Evolutionary conservation across 1,139 yeast species (phyloP), one percentile per base, ranked within the genome.

Genomic region (Taiozyma sp.): DNA sequence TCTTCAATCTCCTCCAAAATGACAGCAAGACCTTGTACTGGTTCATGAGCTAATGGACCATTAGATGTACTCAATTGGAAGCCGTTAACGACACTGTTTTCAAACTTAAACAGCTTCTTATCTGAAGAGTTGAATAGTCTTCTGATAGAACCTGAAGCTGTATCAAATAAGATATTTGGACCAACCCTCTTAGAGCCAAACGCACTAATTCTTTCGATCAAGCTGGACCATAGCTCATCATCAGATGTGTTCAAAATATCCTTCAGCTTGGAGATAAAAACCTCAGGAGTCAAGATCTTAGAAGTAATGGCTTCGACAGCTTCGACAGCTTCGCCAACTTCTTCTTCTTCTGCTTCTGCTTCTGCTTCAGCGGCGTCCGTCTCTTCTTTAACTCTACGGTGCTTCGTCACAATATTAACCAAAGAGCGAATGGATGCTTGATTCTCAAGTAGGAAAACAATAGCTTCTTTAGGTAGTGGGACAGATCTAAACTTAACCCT

Each of bases 31-130:
- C 98, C 97, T 66, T 91, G 95, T 40, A 90, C 78, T 0, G 92
- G 93, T 65, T 95, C 99, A 5, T 86, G 80, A 1, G 95, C 84
- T 49, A 95, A 73, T 0, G 98, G 98, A 1, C 99, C 99, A 62
- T 84, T 90, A 47, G 79, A 75, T 49, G 83, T 80, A 2, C 97
- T 90, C 48, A 91, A 70, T 64, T 90, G 96, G 68, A 91, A 92
- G 1, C 97, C 99, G 59, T 88, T 86, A 46, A 87, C 65, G 7
- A 93, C 70, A 60, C 85, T 81, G 50, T 84, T 84, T 56, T 84
- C 90, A 64, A 74, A 84, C 48, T 74, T 80, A 57, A 80, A 79
- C 14, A 58, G 60, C 1, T 61, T 60, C 1, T 59, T 58, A 7
- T 52, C 50, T 7, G 55, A 9, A 44, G 51, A 1, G 42, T 44